phyloP scores from a whole-genome alignment of 78 protist genomes.

The Dictyostelium brefeldianum region DNA sequence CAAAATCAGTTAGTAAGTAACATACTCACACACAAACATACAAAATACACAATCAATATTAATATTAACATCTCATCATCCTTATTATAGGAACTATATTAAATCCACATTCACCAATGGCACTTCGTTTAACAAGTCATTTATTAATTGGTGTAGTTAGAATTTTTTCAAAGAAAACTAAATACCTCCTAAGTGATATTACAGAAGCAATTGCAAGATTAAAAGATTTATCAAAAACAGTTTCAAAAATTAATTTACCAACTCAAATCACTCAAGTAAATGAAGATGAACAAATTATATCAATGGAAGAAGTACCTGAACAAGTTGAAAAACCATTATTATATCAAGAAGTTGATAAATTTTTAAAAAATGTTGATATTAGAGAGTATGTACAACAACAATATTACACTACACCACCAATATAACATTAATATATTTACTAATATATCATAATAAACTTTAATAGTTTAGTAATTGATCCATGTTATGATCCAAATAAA shows the following conservation, averaged over 20 bases:
- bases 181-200: constrained; percentile 85
- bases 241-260: constrained; percentile 35
- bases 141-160: constrained; percentile 93
- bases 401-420: background rate
- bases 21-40: background rate
- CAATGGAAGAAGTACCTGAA: background rate
- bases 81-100: constrained; percentile 57
- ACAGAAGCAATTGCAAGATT: constrained; percentile 82
- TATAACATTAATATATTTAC: background rate
- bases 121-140: constrained; percentile 95
- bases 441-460: background rate
- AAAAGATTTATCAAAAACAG: constrained; percentile 50
- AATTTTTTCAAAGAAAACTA: constrained; percentile 87
- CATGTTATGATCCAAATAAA: constrained; percentile 58
- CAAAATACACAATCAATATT: background rate
- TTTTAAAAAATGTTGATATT: constrained; percentile 42
- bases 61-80: background rate
- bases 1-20: constrained; percentile 73
- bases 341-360: constrained; percentile 34
- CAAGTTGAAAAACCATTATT: constrained; percentile 11
- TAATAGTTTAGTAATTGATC: constrained; percentile 67
- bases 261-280: background rate
- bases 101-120: constrained; percentile 86
- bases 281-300: constrained; percentile 41
- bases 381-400: background rate